Percentiles rank a stretch among this genome's conserved stretches.
phyloP scores from a whole-genome alignment of 352 stramenopile genomes.

The Globisporangium cystogenes region DNA sequence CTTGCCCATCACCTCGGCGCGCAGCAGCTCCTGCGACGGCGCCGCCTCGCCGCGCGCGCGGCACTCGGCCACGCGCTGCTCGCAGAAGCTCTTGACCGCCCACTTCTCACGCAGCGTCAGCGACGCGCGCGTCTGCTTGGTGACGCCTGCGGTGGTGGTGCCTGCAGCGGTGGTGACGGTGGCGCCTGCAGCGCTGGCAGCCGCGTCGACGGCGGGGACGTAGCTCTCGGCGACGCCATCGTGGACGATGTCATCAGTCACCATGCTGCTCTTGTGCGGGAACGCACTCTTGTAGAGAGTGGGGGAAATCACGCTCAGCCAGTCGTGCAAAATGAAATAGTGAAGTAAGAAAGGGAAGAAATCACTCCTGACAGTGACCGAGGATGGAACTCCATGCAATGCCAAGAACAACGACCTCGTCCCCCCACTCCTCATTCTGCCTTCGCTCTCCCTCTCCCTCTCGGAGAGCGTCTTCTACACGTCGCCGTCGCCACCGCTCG shows the following conservation, averaged over 20 bases:
- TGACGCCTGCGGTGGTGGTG: not conserved
- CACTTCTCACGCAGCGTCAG: slow-evolving; percentile 69
- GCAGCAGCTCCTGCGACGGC: slow-evolving; percentile 57
- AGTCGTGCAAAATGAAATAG: not conserved
- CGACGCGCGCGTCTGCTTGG: slow-evolving; percentile 26
- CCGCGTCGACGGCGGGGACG: not conserved
- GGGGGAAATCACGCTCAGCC: too few relatives aligned
- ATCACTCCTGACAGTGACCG: too few relatives aligned
- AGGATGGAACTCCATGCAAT: too few relatives aligned
- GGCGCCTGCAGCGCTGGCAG: not conserved
- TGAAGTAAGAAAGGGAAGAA: too few relatives aligned
- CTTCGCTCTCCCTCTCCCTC: not conserved
- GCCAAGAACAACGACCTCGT: not conserved
- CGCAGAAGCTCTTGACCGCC: slow-evolving; percentile 74
- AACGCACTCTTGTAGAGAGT: not conserved
- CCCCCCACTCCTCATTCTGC: not conserved
- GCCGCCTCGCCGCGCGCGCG: slow-evolving; percentile 43
- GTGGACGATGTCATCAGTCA: too few relatives aligned
- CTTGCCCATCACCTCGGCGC: slow-evolving; percentile 38
- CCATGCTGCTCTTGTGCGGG: not conserved
- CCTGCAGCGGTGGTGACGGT: not conserved
- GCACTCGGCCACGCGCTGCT: slow-evolving; percentile 53
- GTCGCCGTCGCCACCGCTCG: not conserved
- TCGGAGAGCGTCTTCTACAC: not conserved
- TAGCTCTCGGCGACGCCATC: not conserved